Evolutionary conservation across 75 land plant genomes (phyloP).

Genomic region (Selaginella tamariscina): DNA sequence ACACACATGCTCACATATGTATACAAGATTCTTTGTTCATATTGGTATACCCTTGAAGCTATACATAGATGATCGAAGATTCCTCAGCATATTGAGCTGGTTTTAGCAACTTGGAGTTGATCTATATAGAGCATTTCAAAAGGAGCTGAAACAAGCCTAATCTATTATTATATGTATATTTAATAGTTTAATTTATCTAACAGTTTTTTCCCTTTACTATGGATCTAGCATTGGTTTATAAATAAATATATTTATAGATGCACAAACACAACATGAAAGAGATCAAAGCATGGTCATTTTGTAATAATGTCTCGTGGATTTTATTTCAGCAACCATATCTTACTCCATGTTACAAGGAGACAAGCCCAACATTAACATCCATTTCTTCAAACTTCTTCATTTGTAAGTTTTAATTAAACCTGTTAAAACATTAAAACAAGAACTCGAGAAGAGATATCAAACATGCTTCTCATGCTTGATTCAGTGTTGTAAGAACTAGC

Average conservation of each 20-base stretch:
- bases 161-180: no score
- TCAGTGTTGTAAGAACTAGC: background rate
- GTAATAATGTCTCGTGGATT: background rate
- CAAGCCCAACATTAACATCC: background rate
- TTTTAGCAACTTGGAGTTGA: constrained; percentile 69
- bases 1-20: no score
- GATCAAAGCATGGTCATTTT: no score
- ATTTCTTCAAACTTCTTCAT: background rate
- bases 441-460: no score
- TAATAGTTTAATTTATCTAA: no score
- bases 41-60: constrained; percentile 61
- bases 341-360: background rate
- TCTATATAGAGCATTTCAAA: constrained; percentile 49
- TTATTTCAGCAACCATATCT: background rate
- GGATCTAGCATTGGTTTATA: no score
- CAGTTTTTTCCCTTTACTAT: no score
- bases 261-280: no score
- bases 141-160: no score
- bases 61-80: constrained; percentile 47
- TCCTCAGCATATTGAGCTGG: constrained; percentile 49
- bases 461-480: background rate
- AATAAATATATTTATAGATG: no score
- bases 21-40: constrained; percentile 43
- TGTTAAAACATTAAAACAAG: background rate
- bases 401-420: background rate